These are phyloP conservation scores for Haplosporangium sp. DNA, from an alignment of 371 early-diverging fungal species.

Conservation along the genomic window DNA sequence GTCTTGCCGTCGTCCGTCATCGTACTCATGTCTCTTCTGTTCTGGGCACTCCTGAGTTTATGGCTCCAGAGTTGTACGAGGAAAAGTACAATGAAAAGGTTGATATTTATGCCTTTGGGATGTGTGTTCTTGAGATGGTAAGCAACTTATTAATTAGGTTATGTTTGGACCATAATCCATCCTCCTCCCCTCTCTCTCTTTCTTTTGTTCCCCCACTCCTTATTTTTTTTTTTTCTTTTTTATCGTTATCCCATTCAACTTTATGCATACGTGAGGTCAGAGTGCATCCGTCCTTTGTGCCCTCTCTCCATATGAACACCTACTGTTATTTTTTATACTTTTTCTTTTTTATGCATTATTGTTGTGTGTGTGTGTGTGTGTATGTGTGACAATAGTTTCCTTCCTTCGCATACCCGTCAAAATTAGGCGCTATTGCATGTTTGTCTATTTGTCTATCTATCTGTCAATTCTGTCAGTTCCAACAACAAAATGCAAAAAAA, in stretches of 20 bases:
- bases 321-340: not conserved
- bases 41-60: constrained; percentile 84
- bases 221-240: too few relatives aligned
- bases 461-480: too few relatives aligned
- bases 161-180: too few relatives aligned
- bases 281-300: too few relatives aligned
- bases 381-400: too few relatives aligned
- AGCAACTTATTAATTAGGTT: constrained; percentile 4
- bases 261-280: too few relatives aligned
- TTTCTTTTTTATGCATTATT: too few relatives aligned
- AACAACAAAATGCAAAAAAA: not conserved
- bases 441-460: too few relatives aligned
- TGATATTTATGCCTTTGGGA: constrained; percentile 96
- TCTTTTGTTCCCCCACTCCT: not conserved
- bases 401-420: too few relatives aligned
- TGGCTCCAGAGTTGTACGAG: constrained; percentile 94
- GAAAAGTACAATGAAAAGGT: constrained; percentile 91
- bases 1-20: constrained; percentile 75
- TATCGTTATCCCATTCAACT: too few relatives aligned
- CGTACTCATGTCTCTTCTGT: constrained; percentile 72
- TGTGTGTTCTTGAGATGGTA: constrained; percentile 91
- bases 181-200: not conserved
- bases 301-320: too few relatives aligned
- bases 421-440: too few relatives aligned
- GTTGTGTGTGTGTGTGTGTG: not conserved